Evolutionary conservation across 2,329 filamentous ascomycete genomes (phyloP).

Genomic region (Pseudocercospora musae): DNA sequence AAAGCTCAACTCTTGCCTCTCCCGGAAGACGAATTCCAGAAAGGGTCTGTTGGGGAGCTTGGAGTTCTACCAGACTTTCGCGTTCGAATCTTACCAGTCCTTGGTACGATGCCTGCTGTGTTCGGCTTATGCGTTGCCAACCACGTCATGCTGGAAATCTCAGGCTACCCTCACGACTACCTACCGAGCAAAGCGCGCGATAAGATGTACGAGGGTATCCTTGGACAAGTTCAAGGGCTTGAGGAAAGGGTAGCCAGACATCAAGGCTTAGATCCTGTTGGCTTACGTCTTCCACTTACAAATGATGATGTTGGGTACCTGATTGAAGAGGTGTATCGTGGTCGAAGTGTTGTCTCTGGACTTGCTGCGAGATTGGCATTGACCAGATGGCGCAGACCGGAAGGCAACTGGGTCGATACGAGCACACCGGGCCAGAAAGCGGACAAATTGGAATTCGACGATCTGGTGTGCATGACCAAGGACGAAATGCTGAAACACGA

Average conservation of each 20-base stretch:
- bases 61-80: constrained; percentile 89
- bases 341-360: constrained; percentile 78
- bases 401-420: constrained; percentile 60
- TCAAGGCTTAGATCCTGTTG: constrained; percentile 56
- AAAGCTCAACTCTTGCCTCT: constrained; percentile 88
- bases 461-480: constrained; percentile 88
- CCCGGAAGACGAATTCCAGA: constrained; percentile 80
- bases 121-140: constrained; percentile 92
- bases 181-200: constrained; percentile 75
- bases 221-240: constrained; percentile 69
- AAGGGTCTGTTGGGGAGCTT: constrained; percentile 80
- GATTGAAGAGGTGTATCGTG: constrained; percentile 82
- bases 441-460: constrained; percentile 63
- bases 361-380: constrained; percentile 75
- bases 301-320: constrained; percentile 81
- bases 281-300: constrained; percentile 75
- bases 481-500: constrained; percentile 82
- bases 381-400: constrained; percentile 73
- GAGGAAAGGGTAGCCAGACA: constrained; percentile 71
- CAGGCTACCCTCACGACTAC: constrained; percentile 83
- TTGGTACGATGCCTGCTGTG: constrained; percentile 95
- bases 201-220: constrained; percentile 85
- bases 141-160: constrained; percentile 79
- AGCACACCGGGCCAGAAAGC: constrained; percentile 72
- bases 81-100: constrained; percentile 87